Evolutionary conservation across 345 rosid species (phyloP).

Genomic region (Acer saccharum): DNA sequence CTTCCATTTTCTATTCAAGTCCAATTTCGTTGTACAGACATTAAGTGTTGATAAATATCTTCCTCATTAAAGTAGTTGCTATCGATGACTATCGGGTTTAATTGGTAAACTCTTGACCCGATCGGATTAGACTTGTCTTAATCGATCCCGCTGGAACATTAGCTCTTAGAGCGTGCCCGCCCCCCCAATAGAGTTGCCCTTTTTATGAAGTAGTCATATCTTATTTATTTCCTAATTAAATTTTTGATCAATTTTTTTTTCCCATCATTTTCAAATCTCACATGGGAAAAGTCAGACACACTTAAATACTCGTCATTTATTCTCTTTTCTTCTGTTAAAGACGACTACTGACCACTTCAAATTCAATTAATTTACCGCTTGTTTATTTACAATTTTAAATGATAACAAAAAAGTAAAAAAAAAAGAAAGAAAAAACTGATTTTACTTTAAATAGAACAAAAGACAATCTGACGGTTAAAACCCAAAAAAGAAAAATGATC

Average conservation of each 20-base stretch:
- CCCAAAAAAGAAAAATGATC: background rate
- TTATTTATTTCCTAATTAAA: slow-evolving; percentile 1
- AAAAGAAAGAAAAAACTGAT: background rate
- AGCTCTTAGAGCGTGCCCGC: too few species aligned
- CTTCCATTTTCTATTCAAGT: too few species aligned
- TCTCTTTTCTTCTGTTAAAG: background rate
- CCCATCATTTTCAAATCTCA: background rate
- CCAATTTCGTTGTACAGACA: too few species aligned
- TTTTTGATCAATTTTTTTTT: background rate
- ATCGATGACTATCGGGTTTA: too few species aligned
- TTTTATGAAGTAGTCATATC: background rate
- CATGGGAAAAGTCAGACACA: background rate
- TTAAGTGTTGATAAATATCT: too few species aligned
- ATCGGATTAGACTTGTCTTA: background rate
- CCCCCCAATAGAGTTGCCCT: background rate
- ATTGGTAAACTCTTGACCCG: too few species aligned
- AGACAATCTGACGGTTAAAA: background rate
- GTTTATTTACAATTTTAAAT: too few species aligned
- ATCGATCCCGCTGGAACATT: background rate
- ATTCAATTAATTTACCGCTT: background rate
- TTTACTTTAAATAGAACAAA: background rate
- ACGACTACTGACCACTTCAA: background rate
- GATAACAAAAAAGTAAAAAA: background rate
- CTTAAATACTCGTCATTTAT: background rate
- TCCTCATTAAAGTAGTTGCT: too few species aligned